A percentile compares a stretch with the other conserved stretches of the same genome.
Evolutionary conservation across 2,329 filamentous ascomycete genomes (phyloP).

Genomic region (Apiospora pterosperma): DNA sequence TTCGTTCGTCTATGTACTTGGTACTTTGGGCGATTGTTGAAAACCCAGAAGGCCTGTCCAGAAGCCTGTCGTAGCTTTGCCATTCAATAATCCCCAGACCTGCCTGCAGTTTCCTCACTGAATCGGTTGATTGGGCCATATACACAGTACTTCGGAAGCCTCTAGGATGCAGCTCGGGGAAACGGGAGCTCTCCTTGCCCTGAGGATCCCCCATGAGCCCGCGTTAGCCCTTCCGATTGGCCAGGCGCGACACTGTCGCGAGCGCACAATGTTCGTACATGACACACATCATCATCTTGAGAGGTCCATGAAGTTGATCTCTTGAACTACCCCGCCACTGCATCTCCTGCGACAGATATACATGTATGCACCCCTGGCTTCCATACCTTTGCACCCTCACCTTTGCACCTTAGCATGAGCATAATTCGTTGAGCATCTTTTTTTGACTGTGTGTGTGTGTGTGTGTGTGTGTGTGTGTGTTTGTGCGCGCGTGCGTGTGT

Average conservation of each 20-base stretch:
- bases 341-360: not conserved
- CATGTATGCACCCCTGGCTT: not conserved
- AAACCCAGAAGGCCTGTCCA: not conserved
- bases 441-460: not conserved
- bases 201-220: not conserved
- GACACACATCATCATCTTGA: conserved; percentile 1
- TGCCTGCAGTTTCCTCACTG: not conserved
- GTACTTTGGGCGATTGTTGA: not conserved
- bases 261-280: not conserved
- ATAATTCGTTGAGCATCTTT: too few relatives aligned
- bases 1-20: not conserved
- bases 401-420: not conserved
- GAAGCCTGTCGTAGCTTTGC: not conserved
- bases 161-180: not conserved
- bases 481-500: not conserved
- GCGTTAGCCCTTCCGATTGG: not conserved
- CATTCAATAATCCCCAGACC: not conserved
- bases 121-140: not conserved
- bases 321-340: not conserved
- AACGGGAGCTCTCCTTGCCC: not conserved
- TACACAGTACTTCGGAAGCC: not conserved
- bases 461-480: not conserved
- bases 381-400: too few relatives aligned
- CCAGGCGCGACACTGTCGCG: not conserved
- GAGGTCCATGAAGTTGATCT: not conserved